Base-by-base conservation (phyloP, 441 rosid species). In the Corymbia citriodora region DNA sequence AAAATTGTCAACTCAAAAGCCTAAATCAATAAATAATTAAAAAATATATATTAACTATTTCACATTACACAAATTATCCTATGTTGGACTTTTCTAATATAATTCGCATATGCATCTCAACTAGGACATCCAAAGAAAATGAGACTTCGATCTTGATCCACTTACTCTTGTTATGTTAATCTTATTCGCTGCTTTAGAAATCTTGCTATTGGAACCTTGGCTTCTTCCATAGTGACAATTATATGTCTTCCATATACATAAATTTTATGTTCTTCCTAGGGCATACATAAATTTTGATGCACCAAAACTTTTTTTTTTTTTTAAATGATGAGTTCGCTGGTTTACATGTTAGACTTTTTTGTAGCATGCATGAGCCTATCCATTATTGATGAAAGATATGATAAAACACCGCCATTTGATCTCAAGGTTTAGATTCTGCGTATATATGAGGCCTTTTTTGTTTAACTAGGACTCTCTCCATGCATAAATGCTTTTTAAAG, bases 251-350 rank as follows among this genome's bases (percentile, higher is more conserved):
- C n/a, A n/a, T n/a, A n/a, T n/a, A n/a, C n/a, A n/a, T n/a, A n/a
- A n/a, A n/a, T n/a, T n/a, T n/a, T n/a, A n/a, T n/a, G n/a, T n/a
- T n/a, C n/a, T n/a, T n/a, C n/a, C n/a, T n/a, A n/a, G n/a, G n/a
- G n/a, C n/a, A 36, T 36, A 21, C 3, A 19, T 5, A 17, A 31
- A 19, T 18, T 36, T 72, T 36, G 82, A 72, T 72, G 79, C 16
- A 70, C 79, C 45, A 70, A 68, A 31, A 68, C 49, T 36, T 36
- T 74, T 27, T n/a, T n/a, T n/a, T n/a, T n/a, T n/a, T n/a, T n/a
- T n/a, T n/a, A 4, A 1, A 36, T 21, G 29, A 74, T 36, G 29
- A 2, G 16, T 36, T 36, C 5, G 5, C 29, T 6, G 0, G 9
- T 36, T 36, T 19, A 40, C 83, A 36, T 74, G 50, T 19, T 13